Conservation (phyloP, 2,329 filamentous ascomycete genomes). For the Sporothrix brunneoviolacea region DNA sequence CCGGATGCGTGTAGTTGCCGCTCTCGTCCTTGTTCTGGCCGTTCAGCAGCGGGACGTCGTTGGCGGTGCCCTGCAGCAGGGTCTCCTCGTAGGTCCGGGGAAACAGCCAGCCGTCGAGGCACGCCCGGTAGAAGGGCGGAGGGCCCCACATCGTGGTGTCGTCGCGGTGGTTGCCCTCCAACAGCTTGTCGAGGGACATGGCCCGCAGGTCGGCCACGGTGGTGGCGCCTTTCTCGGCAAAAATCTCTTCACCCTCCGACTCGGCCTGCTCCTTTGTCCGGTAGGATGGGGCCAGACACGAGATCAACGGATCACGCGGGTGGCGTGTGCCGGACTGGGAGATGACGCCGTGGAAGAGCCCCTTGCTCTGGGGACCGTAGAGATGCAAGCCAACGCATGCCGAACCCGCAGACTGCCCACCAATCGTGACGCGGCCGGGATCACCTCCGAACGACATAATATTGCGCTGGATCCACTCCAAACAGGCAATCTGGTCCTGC, state of each 20-base stretch:
- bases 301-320: not conserved
- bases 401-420: not conserved
- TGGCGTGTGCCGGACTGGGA: not conserved
- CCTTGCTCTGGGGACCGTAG: not conserved
- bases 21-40: not conserved
- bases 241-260: not conserved
- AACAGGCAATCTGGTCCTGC: not conserved
- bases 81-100: not conserved
- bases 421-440: not conserved
- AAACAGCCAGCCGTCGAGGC: not conserved
- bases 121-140: not conserved
- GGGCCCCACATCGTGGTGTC: not conserved
- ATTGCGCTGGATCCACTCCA: not conserved
- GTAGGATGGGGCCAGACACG: not conserved
- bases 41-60: not conserved
- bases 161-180: not conserved
- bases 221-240: not conserved
- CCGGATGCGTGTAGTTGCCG: not conserved
- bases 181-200: not conserved
- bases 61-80: not conserved
- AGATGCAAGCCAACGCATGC: not conserved
- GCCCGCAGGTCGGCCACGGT: not conserved
- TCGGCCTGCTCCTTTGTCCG: not conserved
- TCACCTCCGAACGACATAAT: not conserved
- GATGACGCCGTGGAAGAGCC: not conserved